Percentiles rank a stretch among this genome's conserved stretches.
Conservation (phyloP, 164 flowering plant species). For the Nymphaea colorata region DNA sequence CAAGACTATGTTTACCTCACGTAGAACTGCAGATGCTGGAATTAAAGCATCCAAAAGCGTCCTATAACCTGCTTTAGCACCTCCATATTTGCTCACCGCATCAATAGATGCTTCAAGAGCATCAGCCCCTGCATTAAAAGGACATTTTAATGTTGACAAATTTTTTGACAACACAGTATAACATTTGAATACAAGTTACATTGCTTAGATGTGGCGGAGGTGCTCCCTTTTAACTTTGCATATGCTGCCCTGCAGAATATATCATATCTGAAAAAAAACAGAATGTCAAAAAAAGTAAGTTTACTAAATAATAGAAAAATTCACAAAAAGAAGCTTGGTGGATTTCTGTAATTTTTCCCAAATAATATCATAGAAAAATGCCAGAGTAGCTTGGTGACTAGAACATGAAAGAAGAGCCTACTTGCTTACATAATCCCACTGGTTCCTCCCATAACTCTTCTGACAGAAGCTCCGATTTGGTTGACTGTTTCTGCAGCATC, state of each 20-base stretch:
- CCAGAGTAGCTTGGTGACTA: no score
- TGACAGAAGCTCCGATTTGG: conserved; percentile 69
- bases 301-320: no score
- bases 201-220: conserved; percentile 35
- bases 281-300: no score
- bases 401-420: no score
- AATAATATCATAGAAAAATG: no score
- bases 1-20: conserved; percentile 32
- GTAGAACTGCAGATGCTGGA: conserved; percentile 68
- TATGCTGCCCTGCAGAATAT: conserved; percentile 84
- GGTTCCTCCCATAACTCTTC: conserved; percentile 95
- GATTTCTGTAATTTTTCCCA: no score
- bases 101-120: conserved; percentile 74
- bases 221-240: conserved; percentile 42
- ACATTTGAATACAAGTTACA: conserved; percentile 36
- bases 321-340: no score
- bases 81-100: conserved; percentile 91
- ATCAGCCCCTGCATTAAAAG: conserved; percentile 63
- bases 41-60: conserved; percentile 89
- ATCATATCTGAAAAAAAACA: conserved; percentile 10
- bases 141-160: neutral
- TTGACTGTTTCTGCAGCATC: conserved; percentile 84
- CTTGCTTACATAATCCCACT: conserved; percentile 75
- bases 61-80: conserved; percentile 80
- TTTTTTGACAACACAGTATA: neutral